Conservation (phyloP, 192 early-diverging fungal species). For the Pecoramyces ruminantium region DNA sequence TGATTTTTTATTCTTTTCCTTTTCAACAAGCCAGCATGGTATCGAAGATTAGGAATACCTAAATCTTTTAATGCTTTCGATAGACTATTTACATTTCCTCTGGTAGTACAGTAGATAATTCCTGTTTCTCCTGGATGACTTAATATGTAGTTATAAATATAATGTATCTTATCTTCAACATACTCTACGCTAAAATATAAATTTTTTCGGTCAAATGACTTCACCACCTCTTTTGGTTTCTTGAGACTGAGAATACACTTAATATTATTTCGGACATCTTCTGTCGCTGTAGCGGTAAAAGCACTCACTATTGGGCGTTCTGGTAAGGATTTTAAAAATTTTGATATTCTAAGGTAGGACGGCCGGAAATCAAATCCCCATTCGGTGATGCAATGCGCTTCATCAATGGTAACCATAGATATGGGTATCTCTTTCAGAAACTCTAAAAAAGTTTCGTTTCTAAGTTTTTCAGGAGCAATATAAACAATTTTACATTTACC, state of each 20-base stretch:
- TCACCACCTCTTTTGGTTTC: conserved; percentile 10
- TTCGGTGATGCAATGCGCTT: conserved; percentile 28
- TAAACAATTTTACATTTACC: conserved; percentile 15
- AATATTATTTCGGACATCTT: no score
- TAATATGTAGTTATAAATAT: conserved; percentile 38
- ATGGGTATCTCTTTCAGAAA: conserved; percentile 6
- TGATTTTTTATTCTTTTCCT: conserved; percentile 15
- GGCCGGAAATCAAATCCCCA: conserved; percentile 37
- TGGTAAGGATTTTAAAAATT: conserved; percentile 36
- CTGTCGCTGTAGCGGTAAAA: conserved; percentile 46
- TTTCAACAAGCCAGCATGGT: conserved; percentile 48
- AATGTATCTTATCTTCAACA: conserved; percentile 16
- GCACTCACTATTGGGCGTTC: conserved; percentile 45
- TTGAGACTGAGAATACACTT: neutral
- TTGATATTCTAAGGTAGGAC: conserved; percentile 22
- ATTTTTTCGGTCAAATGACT: conserved; percentile 38
- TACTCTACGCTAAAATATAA: conserved; percentile 41
- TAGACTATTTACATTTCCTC: conserved; percentile 38
- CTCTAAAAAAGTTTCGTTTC: no score
- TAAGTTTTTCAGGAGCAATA: conserved; percentile 24
- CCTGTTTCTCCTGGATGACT: conserved; percentile 28
- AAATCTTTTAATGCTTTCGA: conserved; percentile 22
- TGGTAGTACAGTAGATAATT: conserved; percentile 54
- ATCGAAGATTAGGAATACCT: conserved; percentile 31
- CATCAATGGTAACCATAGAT: conserved; percentile 26